phyloP scores from a whole-genome alignment of 257 asterid genomes.

The Sherardia arvensis region DNA sequence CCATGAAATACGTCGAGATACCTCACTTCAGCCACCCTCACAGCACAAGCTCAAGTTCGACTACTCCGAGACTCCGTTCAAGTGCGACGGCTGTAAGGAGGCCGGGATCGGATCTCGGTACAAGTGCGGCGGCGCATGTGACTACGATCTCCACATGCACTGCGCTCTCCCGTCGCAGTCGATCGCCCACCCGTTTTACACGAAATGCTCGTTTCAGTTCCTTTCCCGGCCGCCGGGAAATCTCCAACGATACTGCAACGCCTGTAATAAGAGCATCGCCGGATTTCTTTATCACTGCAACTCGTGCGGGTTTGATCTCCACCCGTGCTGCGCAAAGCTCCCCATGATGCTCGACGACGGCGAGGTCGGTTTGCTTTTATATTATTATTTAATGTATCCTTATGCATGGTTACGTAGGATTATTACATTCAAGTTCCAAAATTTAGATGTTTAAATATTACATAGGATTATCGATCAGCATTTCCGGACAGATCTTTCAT shows the following conservation, averaged over 20 bases:
- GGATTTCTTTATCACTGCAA: slow-evolving; percentile 90
- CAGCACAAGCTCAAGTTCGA: slow-evolving; percentile 67
- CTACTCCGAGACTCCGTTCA: slow-evolving; percentile 69
- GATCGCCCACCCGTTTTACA: slow-evolving; percentile 73
- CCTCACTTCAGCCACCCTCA: slow-evolving; percentile 75
- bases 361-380: slow-evolving; percentile 21
- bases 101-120: slow-evolving; percentile 82
- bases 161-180: slow-evolving; percentile 66
- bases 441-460: too few species aligned
- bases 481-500: too few species aligned
- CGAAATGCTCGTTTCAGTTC: slow-evolving; percentile 72
- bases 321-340: slow-evolving; percentile 92
- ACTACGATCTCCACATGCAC: slow-evolving; percentile 78
- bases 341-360: slow-evolving; percentile 85
- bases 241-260: slow-evolving; percentile 80
- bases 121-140: slow-evolving; percentile 52
- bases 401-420: too few species aligned
- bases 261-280: slow-evolving; percentile 73
- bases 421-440: too few species aligned
- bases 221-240: slow-evolving; percentile 59
- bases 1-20: slow-evolving; percentile 72
- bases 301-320: slow-evolving; percentile 85
- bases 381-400: too few species aligned
- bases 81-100: slow-evolving; percentile 95
- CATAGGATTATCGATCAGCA: too few species aligned